Evolutionary conservation across 1,284 basidiomycete genomes (phyloP), one percentile per base, ranked within the genome.

Genomic region (Trametes polyzona): DNA sequence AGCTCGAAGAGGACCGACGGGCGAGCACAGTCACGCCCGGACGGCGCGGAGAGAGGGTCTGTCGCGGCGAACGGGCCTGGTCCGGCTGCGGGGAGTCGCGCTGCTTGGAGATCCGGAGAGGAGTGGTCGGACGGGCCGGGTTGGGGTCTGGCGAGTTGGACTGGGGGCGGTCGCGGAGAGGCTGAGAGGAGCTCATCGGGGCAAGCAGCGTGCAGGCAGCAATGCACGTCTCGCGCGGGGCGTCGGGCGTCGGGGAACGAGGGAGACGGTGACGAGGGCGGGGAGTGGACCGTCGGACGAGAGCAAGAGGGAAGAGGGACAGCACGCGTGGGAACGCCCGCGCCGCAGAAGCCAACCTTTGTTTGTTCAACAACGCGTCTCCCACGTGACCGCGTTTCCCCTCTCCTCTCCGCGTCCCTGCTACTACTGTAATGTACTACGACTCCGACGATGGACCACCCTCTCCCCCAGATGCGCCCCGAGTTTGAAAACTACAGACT

Each of bases 1-100:
- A 95, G 67, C 89, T 92, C 48, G 84, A 88, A 17, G 90, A 93
- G 3, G 88, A 84, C 47, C 93, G 82, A 48, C 93, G 83, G 48
- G 88, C 84, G 46, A 88, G 72, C 35, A 75, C 71, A 30, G 81
- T 42, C 50, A 62, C 47, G 59, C 66, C 52, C 74, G 58, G 78
- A 71, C 23, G 74, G 17, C 26, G 61, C 19, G 46, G 43, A 14
- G 57, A 48, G 16, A 32, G 43, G 27, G 33, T 21, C 17, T 52
- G 52, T 74, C 58, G 75, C 21, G 73, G 71, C 14, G 73, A 73
- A 53, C 88, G 87, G 56, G 87, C 82, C 39, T 49, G 57, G 67
- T 90, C 91, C 16, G 55, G 55, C 74, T 58, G 75, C 17, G 73
- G 70, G 10, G 73, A 73, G 55, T 88, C 87, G 60, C 87, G 83